Conservation (phyloP, 306 rosid genomes). For the Ceratonia siliqua region DNA sequence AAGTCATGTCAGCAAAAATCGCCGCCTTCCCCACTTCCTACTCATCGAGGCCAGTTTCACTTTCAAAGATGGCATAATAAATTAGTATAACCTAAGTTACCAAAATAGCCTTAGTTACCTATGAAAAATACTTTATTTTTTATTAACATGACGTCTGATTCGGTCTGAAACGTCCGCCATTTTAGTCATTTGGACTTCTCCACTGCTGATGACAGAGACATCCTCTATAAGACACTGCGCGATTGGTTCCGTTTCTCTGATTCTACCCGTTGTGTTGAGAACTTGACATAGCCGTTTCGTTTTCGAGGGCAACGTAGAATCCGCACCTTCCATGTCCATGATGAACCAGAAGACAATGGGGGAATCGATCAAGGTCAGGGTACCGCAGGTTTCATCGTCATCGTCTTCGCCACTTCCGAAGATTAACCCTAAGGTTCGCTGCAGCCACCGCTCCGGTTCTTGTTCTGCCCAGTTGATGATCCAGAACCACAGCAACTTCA, state of each 20-base stretch:
- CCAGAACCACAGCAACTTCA: slow-evolving; percentile 44
- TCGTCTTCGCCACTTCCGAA: neutral
- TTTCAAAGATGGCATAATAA: too few species aligned
- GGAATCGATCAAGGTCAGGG: slow-evolving; percentile 32
- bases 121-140: neutral
- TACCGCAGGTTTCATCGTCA: slow-evolving; percentile 6
- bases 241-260: neutral
- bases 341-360: neutral
- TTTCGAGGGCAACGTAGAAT: slow-evolving; percentile 39
- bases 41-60: neutral
- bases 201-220: neutral
- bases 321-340: slow-evolving; percentile 39
- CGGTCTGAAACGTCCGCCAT: too few species aligned
- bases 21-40: neutral
- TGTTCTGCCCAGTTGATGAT: slow-evolving; percentile 20
- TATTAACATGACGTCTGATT: too few species aligned
- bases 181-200: neutral
- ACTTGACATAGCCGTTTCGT: neutral
- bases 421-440: neutral
- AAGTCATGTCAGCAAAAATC: neutral
- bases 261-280: slow-evolving; percentile 37
- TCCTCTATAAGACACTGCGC: neutral
- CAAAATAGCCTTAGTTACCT: neutral
- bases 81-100: neutral
- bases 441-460: slow-evolving; percentile 1